Base-by-base conservation (phyloP, 2,329 filamentous ascomycete genomes). In the Penicillium decumbens region DNA sequence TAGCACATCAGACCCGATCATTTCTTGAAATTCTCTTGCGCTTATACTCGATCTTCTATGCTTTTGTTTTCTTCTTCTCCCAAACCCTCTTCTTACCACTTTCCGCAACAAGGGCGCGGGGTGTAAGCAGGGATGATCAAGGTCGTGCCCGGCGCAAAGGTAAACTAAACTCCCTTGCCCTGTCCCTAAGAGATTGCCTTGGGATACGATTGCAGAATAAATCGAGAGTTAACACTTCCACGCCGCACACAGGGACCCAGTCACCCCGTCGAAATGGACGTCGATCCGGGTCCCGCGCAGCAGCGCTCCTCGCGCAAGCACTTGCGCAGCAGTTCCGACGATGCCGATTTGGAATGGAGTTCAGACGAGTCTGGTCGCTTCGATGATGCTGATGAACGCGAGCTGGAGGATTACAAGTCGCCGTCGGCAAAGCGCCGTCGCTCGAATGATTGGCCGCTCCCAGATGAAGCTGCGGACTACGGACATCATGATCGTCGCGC, bases 401-500 rank as follows among this genome's bases (percentile, higher is more conserved):
- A 58, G 18, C 50, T 60, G 10, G 57, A 62, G 7, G 55, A 54
- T 8, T 54, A 42, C 47, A 45, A 53, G 4, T 62, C 60, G 2
- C 54, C 58, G 1, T 58, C 60, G 3, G 53, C 51, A 10, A 69
- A 71, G 56, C 67, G 74, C 40, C 68, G 70, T 13, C 68, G 74
- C 18, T 69, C 68, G 3, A 72, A 71, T 39, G 71, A 75, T 47
- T 77, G 75, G 75, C 73, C 74, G 12, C 55, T 75, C 6, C 55
- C 51, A 8, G 62, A 62, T 6, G 56, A 60, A 47, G 53, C 52
- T 0, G 47, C 59, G 3, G 59, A 61, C 39, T 61, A 61, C 20
- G 59, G 49, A 39, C 49, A 41, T 20, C 44, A 52, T 32, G 59
- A 53, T 18, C 46, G 49, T 45, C 24, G 57, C 39, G 43, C 28